phyloP scores from a whole-genome alignment of 257 asterid genomes.

The Solanum corneliomulleri region DNA sequence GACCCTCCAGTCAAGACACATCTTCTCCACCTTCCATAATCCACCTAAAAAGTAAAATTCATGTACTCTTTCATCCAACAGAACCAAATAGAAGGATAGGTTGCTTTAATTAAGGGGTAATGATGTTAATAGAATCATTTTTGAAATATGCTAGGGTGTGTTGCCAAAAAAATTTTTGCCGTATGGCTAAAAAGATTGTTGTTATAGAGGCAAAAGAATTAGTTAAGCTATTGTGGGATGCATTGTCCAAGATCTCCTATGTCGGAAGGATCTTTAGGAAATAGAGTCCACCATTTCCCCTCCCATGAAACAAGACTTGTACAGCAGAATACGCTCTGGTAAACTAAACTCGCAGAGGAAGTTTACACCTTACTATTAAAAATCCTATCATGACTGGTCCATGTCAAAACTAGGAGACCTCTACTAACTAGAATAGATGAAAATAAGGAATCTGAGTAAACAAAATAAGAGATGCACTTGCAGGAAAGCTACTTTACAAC shows the following conservation, averaged over 20 bases:
- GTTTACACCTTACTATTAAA: neutral
- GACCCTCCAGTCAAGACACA: neutral
- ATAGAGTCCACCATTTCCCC: neutral
- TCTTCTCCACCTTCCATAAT: neutral
- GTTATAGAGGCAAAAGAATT: neutral
- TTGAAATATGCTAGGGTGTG: neutral
- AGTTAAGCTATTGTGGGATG: neutral
- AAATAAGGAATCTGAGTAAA: neutral
- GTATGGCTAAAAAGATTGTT: neutral
- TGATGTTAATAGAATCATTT: neutral
- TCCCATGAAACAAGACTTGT: neutral
- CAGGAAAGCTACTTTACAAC: neutral
- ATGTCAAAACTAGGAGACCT: neutral
- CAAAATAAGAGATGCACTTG: neutral
- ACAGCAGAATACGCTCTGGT: neutral
- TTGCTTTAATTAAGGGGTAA: neutral
- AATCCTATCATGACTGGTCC: neutral
- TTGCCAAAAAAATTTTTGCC: neutral
- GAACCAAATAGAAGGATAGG: neutral
- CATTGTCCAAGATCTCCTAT: neutral
- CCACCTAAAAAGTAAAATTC: neutral
- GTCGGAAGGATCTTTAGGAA: neutral
- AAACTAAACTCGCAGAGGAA: neutral
- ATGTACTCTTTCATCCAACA: neutral
- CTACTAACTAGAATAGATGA: neutral